phyloP scores from a whole-genome alignment of 352 stramenopile species.

The Pythium pyrilobum region DNA sequence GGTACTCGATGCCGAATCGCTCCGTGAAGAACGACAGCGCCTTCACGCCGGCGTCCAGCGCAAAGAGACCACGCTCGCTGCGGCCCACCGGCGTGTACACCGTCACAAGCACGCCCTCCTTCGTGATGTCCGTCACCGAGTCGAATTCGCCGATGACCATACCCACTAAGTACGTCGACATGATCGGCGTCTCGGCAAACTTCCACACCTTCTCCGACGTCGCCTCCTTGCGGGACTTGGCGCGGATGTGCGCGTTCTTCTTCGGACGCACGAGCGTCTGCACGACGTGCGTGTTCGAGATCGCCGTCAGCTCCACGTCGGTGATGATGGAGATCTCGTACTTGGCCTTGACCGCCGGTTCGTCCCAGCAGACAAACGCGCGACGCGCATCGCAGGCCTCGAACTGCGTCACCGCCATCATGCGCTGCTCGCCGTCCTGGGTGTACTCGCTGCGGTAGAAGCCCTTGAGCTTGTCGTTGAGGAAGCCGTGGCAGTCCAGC shows the following conservation, averaged over 20 bases:
- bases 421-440: constrained; percentile 85
- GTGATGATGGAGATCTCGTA: constrained; percentile 93
- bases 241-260: constrained; percentile 51
- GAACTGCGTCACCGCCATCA: constrained; percentile 93
- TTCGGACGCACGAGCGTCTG: constrained; percentile 59
- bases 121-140: constrained; percentile 86
- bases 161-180: constrained; percentile 95
- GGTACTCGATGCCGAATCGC: constrained; percentile 88
- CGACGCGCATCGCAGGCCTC: constrained; percentile 86
- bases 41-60: constrained; percentile 68
- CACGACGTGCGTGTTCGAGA: constrained; percentile 97
- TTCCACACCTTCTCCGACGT: constrained; percentile 62
- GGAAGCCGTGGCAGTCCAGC: constrained; percentile 54
- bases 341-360: constrained; percentile 94
- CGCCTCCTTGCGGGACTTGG: constrained; percentile 27
- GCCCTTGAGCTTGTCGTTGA: constrained; percentile 94
- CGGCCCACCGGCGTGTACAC: constrained; percentile 95
- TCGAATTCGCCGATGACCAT: constrained; percentile 97
- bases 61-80: constrained; percentile 89
- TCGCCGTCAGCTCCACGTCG: constrained; percentile 83
- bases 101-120: constrained; percentile 89
- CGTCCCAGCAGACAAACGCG: constrained; percentile 98
- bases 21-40: constrained; percentile 69
- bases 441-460: constrained; percentile 95
- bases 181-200: constrained; percentile 93